Conservation (phyloP, 2,329 filamentous ascomycete species). For the Neophaeococcomyces aloes region DNA sequence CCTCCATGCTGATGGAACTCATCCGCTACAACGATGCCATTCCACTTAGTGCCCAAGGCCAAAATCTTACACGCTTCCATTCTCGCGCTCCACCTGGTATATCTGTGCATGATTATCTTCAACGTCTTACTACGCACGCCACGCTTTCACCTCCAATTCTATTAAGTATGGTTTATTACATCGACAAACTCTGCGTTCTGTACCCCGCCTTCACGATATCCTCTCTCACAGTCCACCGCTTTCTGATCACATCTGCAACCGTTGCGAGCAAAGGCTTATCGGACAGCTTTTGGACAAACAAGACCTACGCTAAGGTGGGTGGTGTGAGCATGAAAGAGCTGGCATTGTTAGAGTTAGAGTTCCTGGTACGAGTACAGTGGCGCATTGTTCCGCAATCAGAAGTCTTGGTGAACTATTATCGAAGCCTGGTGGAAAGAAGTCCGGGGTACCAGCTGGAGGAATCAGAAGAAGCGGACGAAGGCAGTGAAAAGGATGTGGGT, state of each 20-base stretch:
- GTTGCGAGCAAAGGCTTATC: conserved; percentile 93
- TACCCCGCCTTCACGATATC: conserved; percentile 95
- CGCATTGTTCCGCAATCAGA: conserved; percentile 93
- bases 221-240: conserved; percentile 91
- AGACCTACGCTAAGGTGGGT: conserved; percentile 86
- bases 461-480: neutral
- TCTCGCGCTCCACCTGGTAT: conserved; percentile 84
- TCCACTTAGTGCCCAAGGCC: conserved; percentile 59
- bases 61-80: conserved; percentile 85
- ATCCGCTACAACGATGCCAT: conserved; percentile 86
- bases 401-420: conserved; percentile 85
- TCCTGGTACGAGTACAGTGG: conserved; percentile 87
- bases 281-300: conserved; percentile 97
- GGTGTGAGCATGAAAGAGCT: conserved; percentile 84
- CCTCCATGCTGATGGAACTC: conserved; percentile 90
- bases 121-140: conserved; percentile 84
- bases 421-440: conserved; percentile 63
- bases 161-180: conserved; percentile 98
- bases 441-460: conserved; percentile 47
- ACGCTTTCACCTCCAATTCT: conserved; percentile 86
- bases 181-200: conserved; percentile 82
- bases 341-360: conserved; percentile 84
- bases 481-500: neutral
- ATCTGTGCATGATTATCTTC: conserved; percentile 85
- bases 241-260: conserved; percentile 88